A percentile compares a stretch with the other conserved stretches of the same genome.
These are phyloP conservation scores for Lentithecium fluviatile DNA, from an alignment of 495 filamentous ascomycete species.

Conservation along the genomic window DNA sequence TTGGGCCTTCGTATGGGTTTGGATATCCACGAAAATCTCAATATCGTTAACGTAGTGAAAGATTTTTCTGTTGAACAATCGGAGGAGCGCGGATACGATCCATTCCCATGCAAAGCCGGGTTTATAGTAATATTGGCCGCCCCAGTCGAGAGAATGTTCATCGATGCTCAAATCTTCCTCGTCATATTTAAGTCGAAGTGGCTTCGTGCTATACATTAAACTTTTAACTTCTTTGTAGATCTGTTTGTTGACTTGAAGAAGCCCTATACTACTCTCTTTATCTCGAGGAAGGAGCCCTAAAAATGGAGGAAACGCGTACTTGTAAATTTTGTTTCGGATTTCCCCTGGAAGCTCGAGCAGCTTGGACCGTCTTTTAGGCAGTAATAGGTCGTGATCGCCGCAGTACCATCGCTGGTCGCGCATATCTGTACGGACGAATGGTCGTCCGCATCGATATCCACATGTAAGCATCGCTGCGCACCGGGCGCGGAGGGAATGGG, in stretches of 20 bases:
- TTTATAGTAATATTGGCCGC: constrained; percentile 12
- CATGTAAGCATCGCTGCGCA: constrained; percentile 6
- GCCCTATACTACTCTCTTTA: constrained; percentile 11
- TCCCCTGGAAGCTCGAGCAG: constrained; percentile 8
- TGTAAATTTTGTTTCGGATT: constrained; percentile 14
- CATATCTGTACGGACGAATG: constrained; percentile 14
- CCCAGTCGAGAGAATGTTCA: constrained; percentile 12
- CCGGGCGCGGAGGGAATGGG: neutral
- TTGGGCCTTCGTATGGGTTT: constrained; percentile 7
- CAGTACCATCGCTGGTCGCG: constrained; percentile 11
- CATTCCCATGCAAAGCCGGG: constrained; percentile 8
- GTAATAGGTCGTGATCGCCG: constrained; percentile 11
- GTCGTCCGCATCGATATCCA: constrained; percentile 3
- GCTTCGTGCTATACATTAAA: constrained; percentile 8
- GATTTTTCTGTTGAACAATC: constrained; percentile 5
- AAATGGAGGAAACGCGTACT: constrained; percentile 16
- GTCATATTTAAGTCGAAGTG: constrained; percentile 20
- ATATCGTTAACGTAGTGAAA: constrained; percentile 22
- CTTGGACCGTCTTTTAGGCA: constrained; percentile 13
- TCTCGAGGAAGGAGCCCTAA: constrained; percentile 10
- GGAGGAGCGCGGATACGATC: constrained; percentile 18
- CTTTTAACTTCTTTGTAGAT: constrained; percentile 11
- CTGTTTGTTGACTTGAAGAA: constrained; percentile 11
- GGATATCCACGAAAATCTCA: constrained; percentile 14
- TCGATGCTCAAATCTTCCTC: constrained; percentile 14